Evolutionary conservation across 129 eudicot genomes (phyloP).

Genomic region (Glebionis coronaria): DNA sequence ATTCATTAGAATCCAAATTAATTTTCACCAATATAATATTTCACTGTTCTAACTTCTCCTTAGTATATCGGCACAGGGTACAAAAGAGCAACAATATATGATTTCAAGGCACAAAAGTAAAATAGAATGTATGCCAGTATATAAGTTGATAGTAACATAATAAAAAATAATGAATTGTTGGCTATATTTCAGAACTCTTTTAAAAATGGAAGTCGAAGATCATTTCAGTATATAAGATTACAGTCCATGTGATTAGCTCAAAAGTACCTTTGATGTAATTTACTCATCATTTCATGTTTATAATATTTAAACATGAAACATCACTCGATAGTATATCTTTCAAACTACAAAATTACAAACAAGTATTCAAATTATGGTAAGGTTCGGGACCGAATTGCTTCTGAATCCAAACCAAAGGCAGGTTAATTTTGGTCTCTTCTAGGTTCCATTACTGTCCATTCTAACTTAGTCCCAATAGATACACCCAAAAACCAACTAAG

Average conservation of each 20-base stretch:
- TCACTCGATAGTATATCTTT: too few relatives aligned
- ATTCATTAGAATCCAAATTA: slow-evolving; percentile 24
- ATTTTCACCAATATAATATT: slow-evolving; percentile 16
- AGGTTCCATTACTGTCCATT: neutral
- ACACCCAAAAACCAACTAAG: neutral
- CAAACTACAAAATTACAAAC: too few relatives aligned
- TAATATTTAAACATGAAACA: too few relatives aligned
- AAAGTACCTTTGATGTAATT: too few relatives aligned
- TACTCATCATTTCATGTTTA: too few relatives aligned
- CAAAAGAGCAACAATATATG: neutral
- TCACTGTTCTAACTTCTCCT: slow-evolving; percentile 77
- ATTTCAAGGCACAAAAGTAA: neutral
- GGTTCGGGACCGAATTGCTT: too few relatives aligned
- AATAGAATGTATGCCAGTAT: neutral
- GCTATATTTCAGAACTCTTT: neutral
- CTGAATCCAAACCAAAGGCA: too few relatives aligned
- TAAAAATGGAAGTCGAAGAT: too few relatives aligned
- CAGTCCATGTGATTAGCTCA: too few relatives aligned
- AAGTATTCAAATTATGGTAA: too few relatives aligned
- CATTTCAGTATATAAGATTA: too few relatives aligned
- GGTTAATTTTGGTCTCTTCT: neutral
- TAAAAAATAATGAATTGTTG: neutral
- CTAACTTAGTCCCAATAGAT: neutral
- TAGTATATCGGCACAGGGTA: slow-evolving; percentile 54
- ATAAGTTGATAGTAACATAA: neutral